Base-by-base conservation (phyloP, 768 basidiomycete species). In the Piloderma croceum region DNA sequence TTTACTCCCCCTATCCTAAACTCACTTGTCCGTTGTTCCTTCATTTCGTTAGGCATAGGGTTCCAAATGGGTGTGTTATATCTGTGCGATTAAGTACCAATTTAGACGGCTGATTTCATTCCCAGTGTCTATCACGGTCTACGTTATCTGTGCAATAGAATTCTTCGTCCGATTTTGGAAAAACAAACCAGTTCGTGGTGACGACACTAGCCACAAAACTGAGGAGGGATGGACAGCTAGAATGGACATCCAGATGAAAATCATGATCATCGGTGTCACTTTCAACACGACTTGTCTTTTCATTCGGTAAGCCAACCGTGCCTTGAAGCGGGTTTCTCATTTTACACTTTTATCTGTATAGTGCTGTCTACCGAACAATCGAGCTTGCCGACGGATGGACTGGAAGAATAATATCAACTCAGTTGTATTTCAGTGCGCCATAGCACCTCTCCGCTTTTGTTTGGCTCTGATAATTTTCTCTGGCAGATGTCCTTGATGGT, bases 331-430 rank as follows among this genome's bases (percentile, higher is more conserved):
- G n/a, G n/a, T n/a, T n/a, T n/a, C n/a, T n/a, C n/a, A n/a, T n/a
- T 33, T 31, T 21, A 35, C n/a, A 34, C 38, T 19, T n/a, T n/a
- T 10, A 24, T 15, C 31, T 41, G 52, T 15, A 13, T 27, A 71
- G 70, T 38, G 64, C 68, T 9, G 52, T 77, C 7, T 79, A 76
- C 52, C 70, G 77, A 35, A 71, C 71, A 1, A 57, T 71, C 31
- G 76, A 77, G 51, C 53, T 73, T 7, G 47, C 62, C 1, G 64
- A 70, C 36, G 77, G 76, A 0, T 81, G 76, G 74, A 45, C 46
- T 20, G 77, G 78, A 7, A 47, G 49, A 2, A 68, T 79, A 42
- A 74, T 77, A 42, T 46, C 53, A 7, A 74, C 71, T 2, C 58
- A 81, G 46, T 46, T 63, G 4, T 71, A 68, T 45, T 75, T 77